Percentiles rank a stretch among this genome's conserved stretches.
These are phyloP conservation scores for Coriaria nepalensis DNA, from an alignment of 306 rosid genomes.

Conservation along the genomic window DNA sequence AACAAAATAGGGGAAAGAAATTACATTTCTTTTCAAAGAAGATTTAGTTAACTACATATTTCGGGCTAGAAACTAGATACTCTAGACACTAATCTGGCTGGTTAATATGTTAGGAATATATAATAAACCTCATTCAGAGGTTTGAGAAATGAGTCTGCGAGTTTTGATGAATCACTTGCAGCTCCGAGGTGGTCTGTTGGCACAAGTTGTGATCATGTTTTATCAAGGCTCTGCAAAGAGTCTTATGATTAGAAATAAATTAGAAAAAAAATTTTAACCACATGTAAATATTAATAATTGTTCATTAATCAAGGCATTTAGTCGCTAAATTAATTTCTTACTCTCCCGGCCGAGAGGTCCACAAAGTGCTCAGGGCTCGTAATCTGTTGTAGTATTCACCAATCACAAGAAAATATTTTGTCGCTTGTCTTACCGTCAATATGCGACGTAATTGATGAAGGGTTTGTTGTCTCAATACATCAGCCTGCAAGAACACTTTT, in stretches of 20 bases:
- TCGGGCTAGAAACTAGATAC: no score
- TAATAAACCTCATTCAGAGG: slow-evolving; percentile 30
- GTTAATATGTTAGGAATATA: no score
- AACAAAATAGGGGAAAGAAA: no score
- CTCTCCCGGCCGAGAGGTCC: slow-evolving; percentile 91
- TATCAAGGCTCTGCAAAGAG: slow-evolving; percentile 34
- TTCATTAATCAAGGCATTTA: neutral
- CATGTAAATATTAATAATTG: neutral
- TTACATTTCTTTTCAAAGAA: no score
- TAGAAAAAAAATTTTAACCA: neutral
- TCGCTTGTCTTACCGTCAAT: slow-evolving; percentile 69
- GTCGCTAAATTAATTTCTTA: slow-evolving; percentile 16
- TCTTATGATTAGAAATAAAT: neutral
- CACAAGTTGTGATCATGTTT: slow-evolving; percentile 54
- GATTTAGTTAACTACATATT: no score
- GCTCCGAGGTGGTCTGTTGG: slow-evolving; percentile 56
- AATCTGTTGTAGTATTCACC: slow-evolving; percentile 74
- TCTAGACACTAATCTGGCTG: no score
- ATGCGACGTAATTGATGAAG: slow-evolving; percentile 61
- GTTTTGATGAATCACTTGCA: slow-evolving; percentile 67
- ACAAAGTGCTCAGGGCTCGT: slow-evolving; percentile 82
- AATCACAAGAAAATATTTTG: slow-evolving; percentile 56
- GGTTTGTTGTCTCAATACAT: slow-evolving; percentile 70
- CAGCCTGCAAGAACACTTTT: slow-evolving; percentile 35
- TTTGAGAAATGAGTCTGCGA: slow-evolving; percentile 39